Percentiles rank a stretch among this genome's conserved stretches.
Conservation (phyloP, 768 basidiomycete species). For the Coprinellus aureogranulatus region DNA sequence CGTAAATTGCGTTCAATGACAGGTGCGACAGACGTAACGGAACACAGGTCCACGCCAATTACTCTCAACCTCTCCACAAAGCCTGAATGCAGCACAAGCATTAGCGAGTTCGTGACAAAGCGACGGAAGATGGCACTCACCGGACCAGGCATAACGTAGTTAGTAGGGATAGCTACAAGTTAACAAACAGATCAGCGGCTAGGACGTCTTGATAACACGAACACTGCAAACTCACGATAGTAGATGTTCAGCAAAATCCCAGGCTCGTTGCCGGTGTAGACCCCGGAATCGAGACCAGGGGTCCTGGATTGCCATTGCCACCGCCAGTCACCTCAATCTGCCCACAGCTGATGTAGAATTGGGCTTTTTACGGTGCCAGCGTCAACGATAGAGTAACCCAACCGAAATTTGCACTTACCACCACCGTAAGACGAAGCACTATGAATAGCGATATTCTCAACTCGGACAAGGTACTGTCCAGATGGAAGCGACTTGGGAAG, state of each 20-base stretch:
- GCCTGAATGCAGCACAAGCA: too few species aligned
- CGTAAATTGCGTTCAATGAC: too few species aligned
- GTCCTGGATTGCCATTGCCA: slow-evolving; percentile 17
- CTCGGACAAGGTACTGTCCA: slow-evolving; percentile 38
- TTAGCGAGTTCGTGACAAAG: not conserved
- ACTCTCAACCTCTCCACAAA: too few species aligned
- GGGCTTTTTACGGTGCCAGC: too few species aligned
- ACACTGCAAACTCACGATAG: not conserved
- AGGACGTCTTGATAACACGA: not conserved
- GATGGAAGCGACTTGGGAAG: slow-evolving; percentile 32
- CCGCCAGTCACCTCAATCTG: slow-evolving; percentile 39
- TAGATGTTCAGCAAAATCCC: slow-evolving; percentile 19
- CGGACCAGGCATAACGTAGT: slow-evolving; percentile 13
- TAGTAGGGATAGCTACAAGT: slow-evolving; percentile 4
- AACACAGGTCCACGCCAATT: too few species aligned
- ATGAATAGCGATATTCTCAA: slow-evolving; percentile 41
- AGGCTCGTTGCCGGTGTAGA: slow-evolving; percentile 24
- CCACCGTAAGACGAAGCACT: slow-evolving; percentile 32
- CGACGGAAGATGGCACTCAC: not conserved
- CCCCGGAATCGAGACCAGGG: slow-evolving; percentile 27
- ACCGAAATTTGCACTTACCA: slow-evolving; percentile 17
- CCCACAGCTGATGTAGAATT: slow-evolving; percentile 34
- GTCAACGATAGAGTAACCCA: not conserved
- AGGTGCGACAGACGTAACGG: too few species aligned
- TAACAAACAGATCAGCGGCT: not conserved